Evolutionary conservation across 768 basidiomycete genomes (phyloP), one percentile per base, ranked within the genome.

Genomic region (Epithele typhae): DNA sequence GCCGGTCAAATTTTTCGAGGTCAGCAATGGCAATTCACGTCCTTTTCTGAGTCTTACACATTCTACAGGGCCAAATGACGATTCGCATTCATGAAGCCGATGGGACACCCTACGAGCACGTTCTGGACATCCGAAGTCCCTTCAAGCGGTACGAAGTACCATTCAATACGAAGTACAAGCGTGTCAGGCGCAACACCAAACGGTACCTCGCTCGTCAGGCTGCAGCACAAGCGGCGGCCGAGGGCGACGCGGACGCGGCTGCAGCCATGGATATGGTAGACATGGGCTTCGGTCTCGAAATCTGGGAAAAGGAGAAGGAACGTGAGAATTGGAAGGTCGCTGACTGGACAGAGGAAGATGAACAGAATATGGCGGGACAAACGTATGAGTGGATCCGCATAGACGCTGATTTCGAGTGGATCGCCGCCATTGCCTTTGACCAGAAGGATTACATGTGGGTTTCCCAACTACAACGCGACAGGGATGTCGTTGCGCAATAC

Each of bases 361-460:
- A 96, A 60, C 82, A 86, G 49, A 74, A 77, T 35, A 95, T 98
- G 91, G 84, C 87, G 32, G 90, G 90, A 15, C 94, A 95, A 52
- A 95, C 92, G 3, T 99, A 97, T 66, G 96, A 99, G 67, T 99
- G 95, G 95, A 98, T 99, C 48, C 75, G 96, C 52, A 90, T 98
- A 77, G 96, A 99, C 61, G 93, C 96, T 14, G 96, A 99, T 63
- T 94, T 96, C 64, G 96, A 99, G 68, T 99, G 96, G 96, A 88
- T 98, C 45, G 87, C 91, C n/a, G 77, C 77, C 32, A 79, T 97
- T 51, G 82, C 82, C 52, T 98, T 95, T 53, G 88, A 94, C 41
- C 92, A 97, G 68, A 92, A 91, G 35, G 93, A 94, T 70, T 98
- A 93, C 60, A 95, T 95, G 91, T 99, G 94, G 93, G 88, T 95